Conservation (phyloP, 2,329 filamentous ascomycete genomes). For the Ophiocordyceps unilateralis region DNA sequence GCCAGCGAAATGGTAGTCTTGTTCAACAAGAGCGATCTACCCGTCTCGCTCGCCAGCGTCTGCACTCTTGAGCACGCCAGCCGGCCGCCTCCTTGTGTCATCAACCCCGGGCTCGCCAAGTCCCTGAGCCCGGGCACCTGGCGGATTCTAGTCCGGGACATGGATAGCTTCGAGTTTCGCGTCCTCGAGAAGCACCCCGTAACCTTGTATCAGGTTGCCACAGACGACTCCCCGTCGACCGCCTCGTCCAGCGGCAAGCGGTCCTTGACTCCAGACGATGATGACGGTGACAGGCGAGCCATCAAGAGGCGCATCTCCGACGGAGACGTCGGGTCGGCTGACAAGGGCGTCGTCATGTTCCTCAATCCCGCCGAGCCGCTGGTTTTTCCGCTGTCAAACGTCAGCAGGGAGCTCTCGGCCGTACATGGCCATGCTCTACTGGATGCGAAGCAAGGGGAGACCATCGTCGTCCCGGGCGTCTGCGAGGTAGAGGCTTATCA, state of each 20-base stretch:
- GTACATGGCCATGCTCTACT: conserved; percentile 31
- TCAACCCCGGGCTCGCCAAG: conserved; percentile 26
- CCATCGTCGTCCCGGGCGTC: conserved; percentile 28
- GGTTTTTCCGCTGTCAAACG: conserved; percentile 35
- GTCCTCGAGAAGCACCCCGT: conserved; percentile 37
- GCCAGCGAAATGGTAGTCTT: conserved; percentile 40
- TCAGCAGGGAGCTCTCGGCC: conserved; percentile 28
- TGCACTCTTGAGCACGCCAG: conserved; percentile 20
- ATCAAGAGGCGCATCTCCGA: conserved; percentile 24
- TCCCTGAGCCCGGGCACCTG: conserved; percentile 37
- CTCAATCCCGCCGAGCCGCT: conserved; percentile 31
- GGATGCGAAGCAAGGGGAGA: conserved; percentile 31
- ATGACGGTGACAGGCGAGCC: conserved; percentile 17
- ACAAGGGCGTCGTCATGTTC: conserved; percentile 39
- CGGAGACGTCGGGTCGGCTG: conserved; percentile 9
- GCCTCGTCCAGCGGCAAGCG: conserved; percentile 29
- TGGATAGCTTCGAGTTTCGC: conserved; percentile 38
- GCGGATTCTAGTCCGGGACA: conserved; percentile 32
- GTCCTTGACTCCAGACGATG: conserved; percentile 26
- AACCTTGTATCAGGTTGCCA: conserved; percentile 17
- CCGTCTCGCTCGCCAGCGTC: conserved; percentile 29
- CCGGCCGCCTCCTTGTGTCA: conserved; percentile 21
- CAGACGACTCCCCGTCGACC: conserved; percentile 14
- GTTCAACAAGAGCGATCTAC: conserved; percentile 35
- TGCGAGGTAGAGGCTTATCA: conserved; percentile 35